Evolutionary conservation across 78 protist genomes (phyloP).

Genomic region (Polysphondylium violaceum): DNA sequence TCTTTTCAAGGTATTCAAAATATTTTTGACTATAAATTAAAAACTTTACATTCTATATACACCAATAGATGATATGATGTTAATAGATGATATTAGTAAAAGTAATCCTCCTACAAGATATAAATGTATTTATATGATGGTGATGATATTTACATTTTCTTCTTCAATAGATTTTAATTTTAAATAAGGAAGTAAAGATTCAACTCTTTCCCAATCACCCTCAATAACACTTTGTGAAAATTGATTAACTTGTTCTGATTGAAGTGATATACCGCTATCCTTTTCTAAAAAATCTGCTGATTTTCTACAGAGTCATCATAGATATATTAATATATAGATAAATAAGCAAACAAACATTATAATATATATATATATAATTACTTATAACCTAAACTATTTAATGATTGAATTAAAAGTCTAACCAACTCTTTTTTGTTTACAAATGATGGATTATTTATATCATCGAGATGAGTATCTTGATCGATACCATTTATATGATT

Average conservation of each 20-base stretch:
- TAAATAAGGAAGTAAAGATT: conserved; percentile 32
- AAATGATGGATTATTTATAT: too few relatives aligned
- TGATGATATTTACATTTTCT: neutral
- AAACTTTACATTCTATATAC: conserved; percentile 41
- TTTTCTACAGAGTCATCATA: neutral
- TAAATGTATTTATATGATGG: too few relatives aligned
- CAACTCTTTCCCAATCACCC: conserved; percentile 68
- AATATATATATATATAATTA: neutral
- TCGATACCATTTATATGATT: too few relatives aligned
- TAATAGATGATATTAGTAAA: neutral
- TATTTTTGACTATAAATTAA: conserved; percentile 79
- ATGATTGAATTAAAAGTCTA: conserved; percentile 54
- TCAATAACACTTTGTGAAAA: conserved; percentile 24
- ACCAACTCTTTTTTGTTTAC: conserved; percentile 53
- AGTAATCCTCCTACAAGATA: too few relatives aligned
- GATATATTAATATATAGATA: neutral
- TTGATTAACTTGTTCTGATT: conserved; percentile 47
- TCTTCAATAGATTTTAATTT: conserved; percentile 27
- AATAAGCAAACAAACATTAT: neutral
- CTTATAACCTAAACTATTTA: conserved; percentile 62
- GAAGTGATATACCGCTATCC: conserved; percentile 62
- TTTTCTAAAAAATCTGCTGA: conserved; percentile 66
- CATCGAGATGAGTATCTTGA: too few relatives aligned
- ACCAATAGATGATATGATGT: neutral
- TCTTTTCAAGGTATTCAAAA: conserved; percentile 79